Evolutionary conservation across 2,329 filamentous ascomycete species (phyloP).

Genomic region (Fusarium udum): DNA sequence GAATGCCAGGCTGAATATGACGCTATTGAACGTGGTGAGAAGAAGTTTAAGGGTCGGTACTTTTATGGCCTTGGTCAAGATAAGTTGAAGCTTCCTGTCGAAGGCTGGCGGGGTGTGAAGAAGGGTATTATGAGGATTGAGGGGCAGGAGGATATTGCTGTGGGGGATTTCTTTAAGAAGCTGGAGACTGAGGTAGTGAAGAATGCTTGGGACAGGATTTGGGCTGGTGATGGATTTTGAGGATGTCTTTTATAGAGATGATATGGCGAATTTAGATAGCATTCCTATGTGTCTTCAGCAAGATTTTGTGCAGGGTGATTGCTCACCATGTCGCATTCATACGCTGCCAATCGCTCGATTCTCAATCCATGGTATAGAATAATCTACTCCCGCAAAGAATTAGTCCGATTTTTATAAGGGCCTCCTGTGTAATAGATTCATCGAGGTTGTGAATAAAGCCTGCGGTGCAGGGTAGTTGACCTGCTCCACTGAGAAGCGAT

Average conservation of each 20-base stretch:
- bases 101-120: neutral
- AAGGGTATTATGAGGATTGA: slow-evolving; percentile 1
- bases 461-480: rapidly evolving
- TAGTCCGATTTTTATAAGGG: no score
- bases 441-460: neutral
- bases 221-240: neutral
- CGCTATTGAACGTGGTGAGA: neutral
- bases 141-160: neutral
- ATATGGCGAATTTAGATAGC: no score
- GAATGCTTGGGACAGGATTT: neutral
- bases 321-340: no score
- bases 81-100: neutral
- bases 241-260: no score
- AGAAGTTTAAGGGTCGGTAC: neutral
- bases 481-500: neutral
- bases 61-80: neutral
- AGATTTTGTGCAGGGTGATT: no score
- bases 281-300: no score
- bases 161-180: neutral
- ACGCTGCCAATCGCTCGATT: no score
- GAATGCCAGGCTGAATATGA: neutral
- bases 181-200: neutral
- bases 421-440: no score
- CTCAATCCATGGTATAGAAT: no score
- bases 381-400: no score